A percentile compares a stretch with the other conserved stretches of the same genome.
phyloP scores from a whole-genome alignment of 1,284 basidiomycete species.

The Puccinia triticina region DNA sequence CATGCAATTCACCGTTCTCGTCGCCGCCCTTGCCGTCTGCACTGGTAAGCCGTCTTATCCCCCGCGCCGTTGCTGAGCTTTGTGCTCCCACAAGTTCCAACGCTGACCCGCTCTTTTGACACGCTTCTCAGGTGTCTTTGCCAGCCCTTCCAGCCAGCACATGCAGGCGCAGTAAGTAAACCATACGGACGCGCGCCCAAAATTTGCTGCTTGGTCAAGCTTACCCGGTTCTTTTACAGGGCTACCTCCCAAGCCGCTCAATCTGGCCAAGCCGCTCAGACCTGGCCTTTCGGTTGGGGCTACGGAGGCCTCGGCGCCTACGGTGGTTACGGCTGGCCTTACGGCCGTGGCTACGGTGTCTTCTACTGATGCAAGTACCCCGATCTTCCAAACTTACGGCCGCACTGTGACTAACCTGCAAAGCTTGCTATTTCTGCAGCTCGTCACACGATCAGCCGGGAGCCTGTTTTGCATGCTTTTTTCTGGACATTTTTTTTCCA shows the following conservation, averaged over 20 bases:
- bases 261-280: neutral
- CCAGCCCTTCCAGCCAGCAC: neutral
- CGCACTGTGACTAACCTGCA: too few species aligned
- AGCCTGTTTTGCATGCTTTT: too few species aligned
- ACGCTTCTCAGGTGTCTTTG: too few species aligned
- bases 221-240: neutral
- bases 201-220: neutral
- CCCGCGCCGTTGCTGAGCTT: too few species aligned
- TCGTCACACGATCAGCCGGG: too few species aligned
- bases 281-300: neutral
- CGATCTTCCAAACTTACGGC: too few species aligned
- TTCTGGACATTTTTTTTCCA: neutral
- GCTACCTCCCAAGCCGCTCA: neutral
- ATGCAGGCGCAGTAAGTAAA: too few species aligned
- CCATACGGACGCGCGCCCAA: too few species aligned
- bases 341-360: neutral
- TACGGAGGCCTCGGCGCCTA: neutral
- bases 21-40: neutral
- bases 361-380: too few species aligned
- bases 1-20: constrained; percentile 2
- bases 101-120: too few species aligned
- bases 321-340: neutral
- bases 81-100: too few species aligned
- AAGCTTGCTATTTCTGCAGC: too few species aligned
- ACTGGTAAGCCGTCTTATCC: neutral